phyloP scores from a whole-genome alignment of 331 rosid species.

The Rhamnella rubrinervis region DNA sequence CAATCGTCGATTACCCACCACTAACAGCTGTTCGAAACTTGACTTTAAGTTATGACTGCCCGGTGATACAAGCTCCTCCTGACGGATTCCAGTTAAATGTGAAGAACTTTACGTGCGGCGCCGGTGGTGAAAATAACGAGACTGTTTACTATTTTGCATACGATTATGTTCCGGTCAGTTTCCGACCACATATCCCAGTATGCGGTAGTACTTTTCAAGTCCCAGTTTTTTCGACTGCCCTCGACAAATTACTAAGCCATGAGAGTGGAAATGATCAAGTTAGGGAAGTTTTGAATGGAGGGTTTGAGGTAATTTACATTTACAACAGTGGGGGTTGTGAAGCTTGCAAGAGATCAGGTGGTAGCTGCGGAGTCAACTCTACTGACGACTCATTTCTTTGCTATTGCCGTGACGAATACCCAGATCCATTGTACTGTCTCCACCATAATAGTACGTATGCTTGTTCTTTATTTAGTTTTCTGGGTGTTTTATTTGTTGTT shows the following conservation, averaged over 20 bases:
- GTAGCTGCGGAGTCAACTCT: not conserved
- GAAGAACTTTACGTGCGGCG: not conserved
- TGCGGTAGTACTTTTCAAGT: not conserved
- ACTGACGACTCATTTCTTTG: not conserved
- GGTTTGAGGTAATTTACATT: conserved; percentile 15
- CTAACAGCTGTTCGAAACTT: not conserved
- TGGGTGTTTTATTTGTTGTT: too few species aligned
- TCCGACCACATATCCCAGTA: not conserved
- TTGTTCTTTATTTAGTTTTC: too few species aligned
- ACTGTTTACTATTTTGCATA: not conserved
- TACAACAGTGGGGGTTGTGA: not conserved
- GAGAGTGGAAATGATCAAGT: not conserved
- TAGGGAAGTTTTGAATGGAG: conserved; percentile 26
- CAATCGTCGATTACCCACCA: not conserved
- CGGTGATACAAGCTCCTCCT: fast-evolving
- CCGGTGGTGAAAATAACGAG: not conserved
- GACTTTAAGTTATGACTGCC: conserved; percentile 16
- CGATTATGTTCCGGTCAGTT: not conserved
- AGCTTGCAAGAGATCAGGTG: not conserved
- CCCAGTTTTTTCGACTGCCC: not conserved
- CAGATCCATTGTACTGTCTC: too few species aligned
- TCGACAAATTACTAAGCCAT: not conserved
- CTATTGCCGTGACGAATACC: not conserved
- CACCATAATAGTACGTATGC: too few species aligned
- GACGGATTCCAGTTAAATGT: fast-evolving